Evolutionary conservation across 2,329 filamentous ascomycete genomes (phyloP).

Genomic region (Alternaria triticimaculans): DNA sequence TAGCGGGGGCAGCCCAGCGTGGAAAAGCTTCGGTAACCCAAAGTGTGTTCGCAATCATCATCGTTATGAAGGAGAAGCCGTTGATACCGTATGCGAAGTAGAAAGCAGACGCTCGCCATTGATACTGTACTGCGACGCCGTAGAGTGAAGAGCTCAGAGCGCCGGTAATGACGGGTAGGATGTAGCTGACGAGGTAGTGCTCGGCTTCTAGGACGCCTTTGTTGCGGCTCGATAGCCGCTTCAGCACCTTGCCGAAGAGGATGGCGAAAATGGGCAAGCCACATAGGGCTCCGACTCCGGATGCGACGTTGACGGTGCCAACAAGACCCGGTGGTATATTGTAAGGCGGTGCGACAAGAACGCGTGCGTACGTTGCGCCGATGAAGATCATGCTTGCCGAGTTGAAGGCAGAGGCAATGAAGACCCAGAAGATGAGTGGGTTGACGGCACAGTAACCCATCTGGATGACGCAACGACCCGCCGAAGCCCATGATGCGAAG

Average conservation of each 20-base stretch:
- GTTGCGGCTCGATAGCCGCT: constrained; percentile 31
- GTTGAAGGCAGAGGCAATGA: constrained; percentile 32
- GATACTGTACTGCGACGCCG: constrained; percentile 28
- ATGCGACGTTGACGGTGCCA: constrained; percentile 27
- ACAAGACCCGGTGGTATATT: constrained; percentile 22
- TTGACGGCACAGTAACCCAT: constrained; percentile 38
- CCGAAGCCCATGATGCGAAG: constrained; percentile 34
- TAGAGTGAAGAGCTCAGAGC: constrained; percentile 33
- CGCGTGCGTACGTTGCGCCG: constrained; percentile 26
- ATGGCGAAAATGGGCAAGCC: constrained; percentile 20
- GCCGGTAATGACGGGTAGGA: constrained; percentile 34
- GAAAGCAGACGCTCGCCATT: constrained; percentile 20
- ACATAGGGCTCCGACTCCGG: constrained; percentile 27
- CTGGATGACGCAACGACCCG: constrained; percentile 33
- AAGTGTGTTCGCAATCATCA: constrained; percentile 35
- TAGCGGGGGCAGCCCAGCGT: constrained; percentile 40
- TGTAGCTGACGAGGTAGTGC: constrained; percentile 39
- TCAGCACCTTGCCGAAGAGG: constrained; percentile 19
- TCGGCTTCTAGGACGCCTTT: constrained; percentile 40
- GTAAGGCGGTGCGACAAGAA: constrained; percentile 30
- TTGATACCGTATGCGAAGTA: constrained; percentile 40
- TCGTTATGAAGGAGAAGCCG: constrained; percentile 32
- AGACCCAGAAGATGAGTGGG: constrained; percentile 43
- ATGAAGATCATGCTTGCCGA: constrained; percentile 42
- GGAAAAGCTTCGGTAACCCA: constrained; percentile 45